These are phyloP conservation scores for Sporisorium reilianum DNA, from an alignment of 1,284 basidiomycete genomes.

Conservation along the genomic window DNA sequence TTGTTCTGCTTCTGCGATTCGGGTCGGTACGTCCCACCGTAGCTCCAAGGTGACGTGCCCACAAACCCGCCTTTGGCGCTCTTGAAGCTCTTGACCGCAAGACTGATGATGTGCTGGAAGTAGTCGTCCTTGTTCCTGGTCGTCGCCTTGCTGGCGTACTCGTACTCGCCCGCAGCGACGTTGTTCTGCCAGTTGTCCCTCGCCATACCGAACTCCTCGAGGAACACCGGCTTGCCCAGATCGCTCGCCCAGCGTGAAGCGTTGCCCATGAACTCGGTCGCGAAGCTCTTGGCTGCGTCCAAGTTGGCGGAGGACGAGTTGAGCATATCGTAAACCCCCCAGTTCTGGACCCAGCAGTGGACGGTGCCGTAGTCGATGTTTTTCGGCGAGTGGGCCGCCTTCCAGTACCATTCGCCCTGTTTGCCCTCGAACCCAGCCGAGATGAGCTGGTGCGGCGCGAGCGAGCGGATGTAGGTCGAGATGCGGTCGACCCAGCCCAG, in stretches of 20 bases:
- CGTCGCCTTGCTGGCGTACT: conserved; percentile 35
- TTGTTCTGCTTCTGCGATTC: conserved; percentile 38
- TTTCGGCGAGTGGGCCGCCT: conserved; percentile 30
- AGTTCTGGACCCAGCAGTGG: conserved; percentile 30
- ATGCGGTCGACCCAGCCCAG: conserved; percentile 42
- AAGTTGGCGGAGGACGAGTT: conserved; percentile 36
- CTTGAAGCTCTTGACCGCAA: conserved; percentile 32
- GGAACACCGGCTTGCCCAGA: conserved; percentile 43
- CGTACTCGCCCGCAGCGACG: conserved; percentile 16
- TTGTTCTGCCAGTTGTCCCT: conserved; percentile 57
- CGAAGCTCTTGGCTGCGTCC: conserved; percentile 32
- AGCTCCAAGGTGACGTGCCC: conserved; percentile 46
- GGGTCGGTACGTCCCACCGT: conserved; percentile 51
- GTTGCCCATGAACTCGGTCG: conserved; percentile 38
- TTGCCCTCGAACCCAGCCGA: conserved; percentile 57
- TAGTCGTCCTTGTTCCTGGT: conserved; percentile 50
- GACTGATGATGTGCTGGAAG: conserved; percentile 37
- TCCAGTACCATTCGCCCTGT: conserved; percentile 56
- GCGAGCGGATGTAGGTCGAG: conserved; percentile 43
- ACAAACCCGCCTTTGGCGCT: conserved; percentile 18
- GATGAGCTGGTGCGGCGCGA: conserved; percentile 53
- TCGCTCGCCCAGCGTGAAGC: conserved; percentile 14
- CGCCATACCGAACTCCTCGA: conserved; percentile 61
- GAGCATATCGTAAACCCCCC: conserved; percentile 55
- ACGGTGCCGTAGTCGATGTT: conserved; percentile 47